phyloP scores from a whole-genome alignment of 768 basidiomycete genomes.

The Neoboletus subvelutipes region DNA sequence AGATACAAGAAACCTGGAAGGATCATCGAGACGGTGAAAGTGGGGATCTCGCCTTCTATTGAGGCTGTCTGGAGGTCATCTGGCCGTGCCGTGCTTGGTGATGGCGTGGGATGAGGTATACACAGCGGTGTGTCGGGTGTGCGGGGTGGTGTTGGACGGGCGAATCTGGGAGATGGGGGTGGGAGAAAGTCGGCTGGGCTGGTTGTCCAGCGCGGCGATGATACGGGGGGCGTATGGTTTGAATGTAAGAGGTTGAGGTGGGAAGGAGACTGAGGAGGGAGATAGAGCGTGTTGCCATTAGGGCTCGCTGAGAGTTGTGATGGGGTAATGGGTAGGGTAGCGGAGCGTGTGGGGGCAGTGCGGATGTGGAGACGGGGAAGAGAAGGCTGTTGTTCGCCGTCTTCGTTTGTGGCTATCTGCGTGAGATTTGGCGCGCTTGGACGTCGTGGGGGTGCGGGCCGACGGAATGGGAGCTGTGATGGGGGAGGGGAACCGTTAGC shows the following conservation, averaged over 20 bases:
- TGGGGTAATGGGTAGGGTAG: conserved; percentile 53
- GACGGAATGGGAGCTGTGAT: conserved; percentile 54
- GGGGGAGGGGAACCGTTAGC: conserved; percentile 65
- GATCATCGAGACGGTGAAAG: conserved; percentile 86
- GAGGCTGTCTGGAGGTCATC: conserved; percentile 35
- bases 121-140: conserved; percentile 41
- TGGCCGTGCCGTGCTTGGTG: conserved; percentile 65
- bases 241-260: conserved; percentile 61
- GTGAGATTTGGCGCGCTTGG: conserved; percentile 66
- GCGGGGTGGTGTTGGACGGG: conserved; percentile 35
- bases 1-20: conserved; percentile 88
- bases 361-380: conserved; percentile 62
- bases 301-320: conserved; percentile 21
- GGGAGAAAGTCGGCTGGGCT: conserved; percentile 41
- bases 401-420: conserved; percentile 57
- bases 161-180: conserved; percentile 26
- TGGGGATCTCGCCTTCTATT: conserved; percentile 50
- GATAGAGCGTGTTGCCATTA: conserved; percentile 19
- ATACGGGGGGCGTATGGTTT: conserved; percentile 54
- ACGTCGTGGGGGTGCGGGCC: conserved; percentile 51
- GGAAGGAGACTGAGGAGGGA: conserved; percentile 51
- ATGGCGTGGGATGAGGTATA: conserved; percentile 32
- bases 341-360: conserved; percentile 56
- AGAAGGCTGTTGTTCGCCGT: conserved; percentile 39
- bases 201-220: conserved; percentile 43